Evolutionary conservation across 2,329 filamentous ascomycete genomes (phyloP).

Genomic region (Penicillium brasilianum): DNA sequence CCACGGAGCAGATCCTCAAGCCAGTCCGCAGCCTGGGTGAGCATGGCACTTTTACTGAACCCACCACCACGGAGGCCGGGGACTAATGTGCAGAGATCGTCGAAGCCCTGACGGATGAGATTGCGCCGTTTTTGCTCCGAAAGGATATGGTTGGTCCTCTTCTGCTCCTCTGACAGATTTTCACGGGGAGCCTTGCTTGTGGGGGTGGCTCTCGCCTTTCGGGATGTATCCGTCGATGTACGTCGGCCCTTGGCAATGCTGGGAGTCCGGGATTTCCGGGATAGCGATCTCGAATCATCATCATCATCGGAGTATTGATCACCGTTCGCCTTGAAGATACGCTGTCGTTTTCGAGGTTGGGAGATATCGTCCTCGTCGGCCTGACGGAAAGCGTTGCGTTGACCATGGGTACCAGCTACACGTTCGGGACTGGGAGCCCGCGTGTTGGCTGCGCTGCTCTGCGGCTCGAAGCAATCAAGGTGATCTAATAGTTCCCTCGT

Average conservation of each 20-base stretch:
- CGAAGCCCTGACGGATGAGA: constrained; percentile 80
- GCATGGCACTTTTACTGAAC: constrained; percentile 81
- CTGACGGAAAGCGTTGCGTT: constrained; percentile 13
- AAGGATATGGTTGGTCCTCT: constrained; percentile 82
- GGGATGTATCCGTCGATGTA: constrained; percentile 44
- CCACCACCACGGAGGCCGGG: constrained; percentile 75
- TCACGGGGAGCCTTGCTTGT: constrained; percentile 53
- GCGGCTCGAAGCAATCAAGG: constrained; percentile 63
- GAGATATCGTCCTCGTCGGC: constrained; percentile 29
- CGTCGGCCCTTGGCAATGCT: constrained; percentile 38
- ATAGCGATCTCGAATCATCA: constrained; percentile 42
- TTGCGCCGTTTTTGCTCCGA: constrained; percentile 87
- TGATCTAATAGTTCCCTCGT: constrained; percentile 61
- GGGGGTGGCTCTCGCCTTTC: constrained; percentile 39
- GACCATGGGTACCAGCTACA: constrained; percentile 22
- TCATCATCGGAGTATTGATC: constrained; percentile 43
- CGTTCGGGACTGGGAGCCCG: constrained; percentile 61
- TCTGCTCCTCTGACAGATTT: constrained; percentile 76
- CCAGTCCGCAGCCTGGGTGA: constrained; percentile 77
- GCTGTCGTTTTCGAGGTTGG: constrained; percentile 41
- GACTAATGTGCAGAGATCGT: constrained; percentile 76
- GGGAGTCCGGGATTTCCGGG: constrained; percentile 57
- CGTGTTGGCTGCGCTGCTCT: constrained; percentile 64
- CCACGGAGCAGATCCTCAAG: constrained; percentile 73
- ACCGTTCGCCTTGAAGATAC: constrained; percentile 45